Conservation (phyloP, 345 rosid genomes). For the Brassica carinata region DNA sequence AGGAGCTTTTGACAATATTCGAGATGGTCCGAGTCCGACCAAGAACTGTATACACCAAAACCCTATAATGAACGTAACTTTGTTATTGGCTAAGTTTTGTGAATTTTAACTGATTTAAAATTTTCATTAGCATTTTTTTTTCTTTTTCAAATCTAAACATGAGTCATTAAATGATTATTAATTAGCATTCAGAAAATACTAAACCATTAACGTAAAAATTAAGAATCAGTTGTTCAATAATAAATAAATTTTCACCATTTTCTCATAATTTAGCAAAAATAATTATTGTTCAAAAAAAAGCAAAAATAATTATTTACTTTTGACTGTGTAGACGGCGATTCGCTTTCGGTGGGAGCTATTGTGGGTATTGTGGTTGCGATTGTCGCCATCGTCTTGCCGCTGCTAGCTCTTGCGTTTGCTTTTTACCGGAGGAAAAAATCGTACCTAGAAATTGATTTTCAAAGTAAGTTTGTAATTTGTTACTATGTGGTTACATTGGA, state of each 20-base stretch:
- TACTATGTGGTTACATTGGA: background rate
- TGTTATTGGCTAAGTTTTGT: background rate
- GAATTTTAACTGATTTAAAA: background rate
- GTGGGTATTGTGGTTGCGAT: slow-evolving; percentile 8
- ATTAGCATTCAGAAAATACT: no score
- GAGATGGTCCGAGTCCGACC: background rate
- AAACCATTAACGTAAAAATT: background rate
- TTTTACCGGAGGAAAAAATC: slow-evolving; percentile 13
- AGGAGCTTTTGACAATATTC: slow-evolving; percentile 30
- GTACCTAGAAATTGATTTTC: slow-evolving; percentile 5
- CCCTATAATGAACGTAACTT: background rate
- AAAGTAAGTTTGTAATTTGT: slow-evolving; percentile 6
- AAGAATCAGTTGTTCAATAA: background rate
- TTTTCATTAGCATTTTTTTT: background rate
- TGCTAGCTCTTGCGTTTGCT: slow-evolving; percentile 12
- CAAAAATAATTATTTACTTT: no score
- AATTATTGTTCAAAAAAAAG: no score
- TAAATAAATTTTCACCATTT: no score
- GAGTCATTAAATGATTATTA: no score
- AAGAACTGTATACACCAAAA: background rate
- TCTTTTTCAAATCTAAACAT: no score
- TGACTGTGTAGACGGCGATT: slow-evolving; percentile 18
- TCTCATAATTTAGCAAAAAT: background rate
- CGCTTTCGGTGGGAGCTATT: slow-evolving; percentile 16
- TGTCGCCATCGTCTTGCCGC: background rate